Evolutionary conservation across 805 yeast genomes (phyloP).

Genomic region (Teunomyces funiuensis): DNA sequence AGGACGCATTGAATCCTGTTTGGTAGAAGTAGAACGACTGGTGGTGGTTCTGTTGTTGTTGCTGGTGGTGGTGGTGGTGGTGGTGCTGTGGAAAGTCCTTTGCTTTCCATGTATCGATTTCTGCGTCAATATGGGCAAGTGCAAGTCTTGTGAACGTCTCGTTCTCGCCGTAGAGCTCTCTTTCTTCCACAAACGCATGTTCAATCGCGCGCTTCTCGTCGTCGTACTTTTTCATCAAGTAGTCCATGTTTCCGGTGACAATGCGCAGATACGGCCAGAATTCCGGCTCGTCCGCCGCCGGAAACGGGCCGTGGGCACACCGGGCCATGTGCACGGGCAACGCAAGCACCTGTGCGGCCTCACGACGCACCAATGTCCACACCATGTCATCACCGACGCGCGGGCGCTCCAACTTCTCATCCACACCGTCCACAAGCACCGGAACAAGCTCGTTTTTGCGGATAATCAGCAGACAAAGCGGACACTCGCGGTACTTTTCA

Average conservation of each 20-base stretch:
- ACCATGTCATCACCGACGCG: constrained; percentile 52
- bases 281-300: constrained; percentile 47
- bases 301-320: constrained; percentile 46
- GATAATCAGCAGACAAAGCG: constrained; percentile 64
- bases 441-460: constrained; percentile 62
- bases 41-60: too few species aligned
- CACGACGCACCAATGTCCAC: constrained; percentile 61
- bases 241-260: constrained; percentile 61
- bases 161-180: constrained; percentile 58
- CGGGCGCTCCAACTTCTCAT: constrained; percentile 60
- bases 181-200: constrained; percentile 55
- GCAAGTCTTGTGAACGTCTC: constrained; percentile 58
- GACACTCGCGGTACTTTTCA: constrained; percentile 68
- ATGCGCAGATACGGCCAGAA: constrained; percentile 57
- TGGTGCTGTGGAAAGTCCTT: constrained; percentile 15
- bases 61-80: background rate
- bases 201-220: constrained; percentile 58
- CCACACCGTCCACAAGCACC: constrained; percentile 50
- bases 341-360: constrained; percentile 48
- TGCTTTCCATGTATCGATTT: constrained; percentile 38
- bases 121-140: constrained; percentile 49
- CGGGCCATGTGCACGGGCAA: constrained; percentile 46
- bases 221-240: constrained; percentile 53
- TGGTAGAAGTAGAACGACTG: constrained; percentile 68
- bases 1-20: constrained; percentile 62